Conservation (phyloP, 257 asterid species). For the Salvia miltiorrhiza region DNA sequence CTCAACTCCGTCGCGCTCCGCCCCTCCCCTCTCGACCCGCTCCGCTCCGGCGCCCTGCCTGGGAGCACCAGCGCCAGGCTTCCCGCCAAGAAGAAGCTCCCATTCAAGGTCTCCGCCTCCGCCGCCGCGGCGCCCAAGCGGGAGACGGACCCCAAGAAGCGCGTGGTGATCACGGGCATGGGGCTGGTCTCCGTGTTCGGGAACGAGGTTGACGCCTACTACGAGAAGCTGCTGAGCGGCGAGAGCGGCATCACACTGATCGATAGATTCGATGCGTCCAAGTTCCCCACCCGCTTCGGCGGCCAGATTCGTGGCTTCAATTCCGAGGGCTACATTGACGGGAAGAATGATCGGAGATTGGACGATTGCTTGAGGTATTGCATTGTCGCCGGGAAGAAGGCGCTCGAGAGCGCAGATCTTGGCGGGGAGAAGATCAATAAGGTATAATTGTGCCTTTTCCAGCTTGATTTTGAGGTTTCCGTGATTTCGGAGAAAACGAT, state of each 20-base stretch:
- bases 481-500: neutral
- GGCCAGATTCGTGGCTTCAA: conserved; percentile 57
- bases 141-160: conserved; percentile 57
- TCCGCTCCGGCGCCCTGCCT: conserved; percentile 18
- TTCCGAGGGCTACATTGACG: conserved; percentile 49
- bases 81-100: conserved; percentile 15
- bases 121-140: conserved; percentile 45
- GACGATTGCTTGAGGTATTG: conserved; percentile 54
- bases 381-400: conserved; percentile 56
- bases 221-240: conserved; percentile 48
- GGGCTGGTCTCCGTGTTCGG: conserved; percentile 57
- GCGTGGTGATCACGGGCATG: conserved; percentile 58
- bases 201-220: conserved; percentile 48
- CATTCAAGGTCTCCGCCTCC: conserved; percentile 37
- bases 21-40: conserved; percentile 43
- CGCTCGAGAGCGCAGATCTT: conserved; percentile 48
- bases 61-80: conserved; percentile 30
- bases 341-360: conserved; percentile 54
- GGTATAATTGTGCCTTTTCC: conserved; percentile 22
- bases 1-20: conserved; percentile 37
- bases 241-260: conserved; percentile 51
- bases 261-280: conserved; percentile 52
- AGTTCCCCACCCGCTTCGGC: conserved; percentile 54
- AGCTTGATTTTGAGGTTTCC: conserved; percentile 3
- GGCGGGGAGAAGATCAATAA: conserved; percentile 42